These are phyloP conservation scores for Cicer bijugum DNA, from an alignment of 306 rosid species.

Conservation along the genomic window DNA sequence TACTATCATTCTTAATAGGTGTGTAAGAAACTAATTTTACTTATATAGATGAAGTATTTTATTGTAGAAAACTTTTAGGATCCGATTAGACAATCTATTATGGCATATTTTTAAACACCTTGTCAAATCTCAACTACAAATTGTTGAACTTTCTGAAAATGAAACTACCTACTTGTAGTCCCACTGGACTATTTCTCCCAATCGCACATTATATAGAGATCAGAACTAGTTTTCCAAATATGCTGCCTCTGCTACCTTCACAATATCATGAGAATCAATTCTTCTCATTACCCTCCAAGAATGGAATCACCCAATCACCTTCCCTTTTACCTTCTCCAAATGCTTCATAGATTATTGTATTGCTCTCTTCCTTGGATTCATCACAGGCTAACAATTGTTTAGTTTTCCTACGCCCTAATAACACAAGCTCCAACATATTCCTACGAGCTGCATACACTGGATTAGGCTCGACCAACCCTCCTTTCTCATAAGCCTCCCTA, in stretches of 20 bases:
- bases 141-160: not conserved
- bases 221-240: not conserved
- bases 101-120: not conserved
- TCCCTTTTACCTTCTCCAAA: slow-evolving; percentile 49
- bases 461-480: slow-evolving; percentile 63
- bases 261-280: slow-evolving; percentile 32
- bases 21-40: no score
- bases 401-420: slow-evolving; percentile 60
- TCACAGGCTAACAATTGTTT: slow-evolving; percentile 46
- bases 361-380: slow-evolving; percentile 38
- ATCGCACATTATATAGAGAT: not conserved
- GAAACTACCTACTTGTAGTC: slow-evolving; percentile 2
- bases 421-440: slow-evolving; percentile 69
- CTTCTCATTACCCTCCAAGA: slow-evolving; percentile 57
- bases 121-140: slow-evolving; percentile 9
- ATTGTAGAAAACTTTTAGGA: no score
- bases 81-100: no score
- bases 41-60: no score
- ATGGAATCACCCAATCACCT: slow-evolving; percentile 69
- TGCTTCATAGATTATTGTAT: slow-evolving; percentile 33
- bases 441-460: slow-evolving; percentile 54
- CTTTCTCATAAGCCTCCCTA: slow-evolving; percentile 69
- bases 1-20: no score
- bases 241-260: slow-evolving; percentile 21
- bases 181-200: not conserved